These are phyloP conservation scores for Debaryomyces subglobosus DNA, from an alignment of 1,139 yeast genomes.

Conservation along the genomic window DNA sequence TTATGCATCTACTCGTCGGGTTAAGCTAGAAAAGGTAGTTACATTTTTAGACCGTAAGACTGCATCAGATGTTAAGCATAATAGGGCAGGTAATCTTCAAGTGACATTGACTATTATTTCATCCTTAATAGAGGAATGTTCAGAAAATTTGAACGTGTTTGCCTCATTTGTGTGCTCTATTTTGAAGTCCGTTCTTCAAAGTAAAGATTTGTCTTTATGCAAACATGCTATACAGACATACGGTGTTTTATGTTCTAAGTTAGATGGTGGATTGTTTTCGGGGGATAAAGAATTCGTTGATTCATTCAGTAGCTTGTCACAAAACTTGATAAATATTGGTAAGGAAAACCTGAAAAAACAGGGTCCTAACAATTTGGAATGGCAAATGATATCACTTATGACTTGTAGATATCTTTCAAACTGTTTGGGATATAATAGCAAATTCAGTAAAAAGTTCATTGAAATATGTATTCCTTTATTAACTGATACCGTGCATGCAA, in stretches of 20 bases:
- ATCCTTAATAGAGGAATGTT: conserved; percentile 73
- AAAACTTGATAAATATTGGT: conserved; percentile 33
- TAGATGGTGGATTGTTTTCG: conserved; percentile 69
- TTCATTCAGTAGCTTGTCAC: conserved; percentile 47
- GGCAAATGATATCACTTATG: conserved; percentile 51
- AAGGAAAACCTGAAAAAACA: conserved; percentile 17
- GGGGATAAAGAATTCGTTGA: conserved; percentile 70
- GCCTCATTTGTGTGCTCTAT: conserved; percentile 63
- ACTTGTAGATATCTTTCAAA: conserved; percentile 47
- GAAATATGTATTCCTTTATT: conserved; percentile 45
- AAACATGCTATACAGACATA: conserved; percentile 57
- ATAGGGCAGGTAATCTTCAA: conserved; percentile 74
- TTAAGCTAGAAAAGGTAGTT: conserved; percentile 86
- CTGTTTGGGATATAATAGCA: conserved; percentile 46
- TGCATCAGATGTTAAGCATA: conserved; percentile 60
- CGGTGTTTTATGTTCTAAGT: conserved; percentile 60
- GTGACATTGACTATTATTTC: conserved; percentile 76
- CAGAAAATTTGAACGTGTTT: conserved; percentile 81
- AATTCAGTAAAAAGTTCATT: conserved; percentile 40
- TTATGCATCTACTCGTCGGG: conserved; percentile 89
- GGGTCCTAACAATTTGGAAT: conserved; percentile 46
- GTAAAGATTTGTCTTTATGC: conserved; percentile 59
- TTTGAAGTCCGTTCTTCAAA: conserved; percentile 44
- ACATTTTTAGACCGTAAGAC: conserved; percentile 67
- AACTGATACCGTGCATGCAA: conserved; percentile 30